Evolutionary conservation across 441 rosid species (phyloP), one percentile per base, ranked within the genome.

Genomic region (Kokia cookei): DNA sequence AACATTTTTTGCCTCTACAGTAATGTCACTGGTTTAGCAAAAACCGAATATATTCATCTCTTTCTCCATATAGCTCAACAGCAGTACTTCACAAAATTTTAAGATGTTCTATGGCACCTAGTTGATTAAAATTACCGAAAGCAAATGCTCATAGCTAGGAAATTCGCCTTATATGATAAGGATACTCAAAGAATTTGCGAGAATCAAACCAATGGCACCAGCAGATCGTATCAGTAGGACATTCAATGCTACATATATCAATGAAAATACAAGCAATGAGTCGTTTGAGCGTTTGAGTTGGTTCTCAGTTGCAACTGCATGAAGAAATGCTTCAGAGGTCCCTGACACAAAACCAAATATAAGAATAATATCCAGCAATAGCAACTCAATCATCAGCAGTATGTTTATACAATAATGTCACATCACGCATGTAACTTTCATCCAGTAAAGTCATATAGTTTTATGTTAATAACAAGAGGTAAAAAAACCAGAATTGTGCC

Each of bases 271-370:
- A 76, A 93, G 92, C 84, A 93, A 80, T 35, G 78, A 83, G 79
- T 89, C 91, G 82, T 95, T 95, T 73, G 97, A 91, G 54, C 86
- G 93, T 80, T 86, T 87, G 50, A 95, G 86, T 74, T 95, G 88
- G 59, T 77, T 81, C 84, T 95, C 98, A 64, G 87, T 81, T 71
- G 97, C 98, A 75, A 95, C 91, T 67, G 97, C 97, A 78, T 93
- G 98, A 68, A 95, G 82, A 87, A 95, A 95, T 59, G 97, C 94
- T 81, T 95, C 99, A 29, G 99, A 92, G 73, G 97, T 93, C 74
- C 99, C 99, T 95, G 90, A 75, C 35, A 68, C 59, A 83, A 73
- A 77, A 77, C 13, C 45, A 75, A 70, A 68, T 24, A 58, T 9
- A 80, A 55, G 40, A 67, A 42, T 14, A 76, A 45, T 42, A 42